Evolutionary conservation across 495 filamentous ascomycete genomes (phyloP).

Genomic region (Podospora bellae-mahoneyi): DNA sequence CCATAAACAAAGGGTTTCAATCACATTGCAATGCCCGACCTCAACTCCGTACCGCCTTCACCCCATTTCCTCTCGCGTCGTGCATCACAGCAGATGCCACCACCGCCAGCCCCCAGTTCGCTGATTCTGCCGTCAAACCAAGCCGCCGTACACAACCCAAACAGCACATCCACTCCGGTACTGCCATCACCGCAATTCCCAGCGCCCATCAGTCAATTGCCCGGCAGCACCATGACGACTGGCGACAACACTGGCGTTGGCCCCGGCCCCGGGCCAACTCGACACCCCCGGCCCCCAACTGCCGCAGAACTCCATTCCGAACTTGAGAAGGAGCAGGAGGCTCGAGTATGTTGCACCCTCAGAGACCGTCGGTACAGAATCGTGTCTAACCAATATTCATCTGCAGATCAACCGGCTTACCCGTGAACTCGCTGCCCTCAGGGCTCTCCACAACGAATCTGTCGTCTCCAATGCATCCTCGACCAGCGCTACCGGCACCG

Average conservation of each 20-base stretch:
- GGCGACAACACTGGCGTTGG: conserved; percentile 57
- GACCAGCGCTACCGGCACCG: conserved; percentile 45
- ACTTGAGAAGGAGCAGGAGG: conserved; percentile 90
- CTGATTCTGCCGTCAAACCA: conserved; percentile 54
- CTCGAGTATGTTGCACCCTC: conserved; percentile 59
- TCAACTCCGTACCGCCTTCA: conserved; percentile 58
- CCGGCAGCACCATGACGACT: conserved; percentile 47
- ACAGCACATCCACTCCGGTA: conserved; percentile 26
- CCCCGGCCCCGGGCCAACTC: conserved; percentile 63
- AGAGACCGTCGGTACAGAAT: not conserved
- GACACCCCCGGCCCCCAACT: conserved; percentile 81
- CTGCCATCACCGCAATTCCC: conserved; percentile 9
- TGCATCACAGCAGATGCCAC: conserved; percentile 32
- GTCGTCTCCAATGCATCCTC: conserved; percentile 79
- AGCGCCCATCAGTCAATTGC: conserved; percentile 13
- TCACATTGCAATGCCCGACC: conserved; percentile 48
- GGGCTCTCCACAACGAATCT: conserved; percentile 74
- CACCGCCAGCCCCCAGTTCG: conserved; percentile 31
- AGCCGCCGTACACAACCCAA: conserved; percentile 47
- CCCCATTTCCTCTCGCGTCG: conserved; percentile 44
- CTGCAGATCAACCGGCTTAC: conserved; percentile 84
- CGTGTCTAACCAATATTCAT: not conserved
- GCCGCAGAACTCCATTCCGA: conserved; percentile 81
- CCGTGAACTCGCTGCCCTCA: conserved; percentile 74
- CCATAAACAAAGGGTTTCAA: not conserved